phyloP scores from a whole-genome alignment of 139 green algal species.

The Penium margaritaceum region DNA sequence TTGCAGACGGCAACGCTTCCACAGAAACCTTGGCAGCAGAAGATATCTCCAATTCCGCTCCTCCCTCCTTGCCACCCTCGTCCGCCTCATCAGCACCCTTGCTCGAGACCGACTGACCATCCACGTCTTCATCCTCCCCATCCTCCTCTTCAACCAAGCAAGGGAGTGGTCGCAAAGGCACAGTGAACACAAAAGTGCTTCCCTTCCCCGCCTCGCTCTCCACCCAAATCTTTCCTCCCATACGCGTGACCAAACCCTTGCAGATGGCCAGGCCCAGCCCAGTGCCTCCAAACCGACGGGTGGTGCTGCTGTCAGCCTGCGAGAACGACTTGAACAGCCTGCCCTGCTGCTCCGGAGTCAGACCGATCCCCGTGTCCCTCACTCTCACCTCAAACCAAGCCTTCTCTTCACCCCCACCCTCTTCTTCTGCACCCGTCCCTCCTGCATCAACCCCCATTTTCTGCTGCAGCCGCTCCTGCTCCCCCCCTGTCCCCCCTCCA shows the following conservation, averaged over 20 bases:
- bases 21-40: neutral
- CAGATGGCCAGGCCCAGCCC: slow-evolving; percentile 46
- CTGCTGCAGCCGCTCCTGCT: no score
- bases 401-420: neutral
- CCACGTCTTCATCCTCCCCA: neutral
- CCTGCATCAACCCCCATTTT: no score
- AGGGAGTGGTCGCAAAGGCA: slow-evolving; percentile 27
- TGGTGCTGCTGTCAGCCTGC: slow-evolving; percentile 60
- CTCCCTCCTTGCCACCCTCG: neutral
- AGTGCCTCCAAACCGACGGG: slow-evolving; percentile 68
- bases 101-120: neutral
- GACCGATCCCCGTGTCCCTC: slow-evolving; percentile 37
- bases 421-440: no score
- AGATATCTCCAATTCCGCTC: neutral
- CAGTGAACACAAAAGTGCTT: slow-evolving; percentile 58
- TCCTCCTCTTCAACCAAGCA: neutral
- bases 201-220: slow-evolving; percentile 53
- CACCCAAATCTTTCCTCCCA: slow-evolving; percentile 58
- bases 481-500: no score
- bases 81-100: neutral
- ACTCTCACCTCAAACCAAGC: slow-evolving; percentile 41
- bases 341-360: slow-evolving; percentile 24
- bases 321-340: slow-evolving; percentile 43
- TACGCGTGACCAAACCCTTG: slow-evolving; percentile 45
- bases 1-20: neutral